phyloP scores from a whole-genome alignment of 768 basidiomycete species.

The Amanita exitialis region DNA sequence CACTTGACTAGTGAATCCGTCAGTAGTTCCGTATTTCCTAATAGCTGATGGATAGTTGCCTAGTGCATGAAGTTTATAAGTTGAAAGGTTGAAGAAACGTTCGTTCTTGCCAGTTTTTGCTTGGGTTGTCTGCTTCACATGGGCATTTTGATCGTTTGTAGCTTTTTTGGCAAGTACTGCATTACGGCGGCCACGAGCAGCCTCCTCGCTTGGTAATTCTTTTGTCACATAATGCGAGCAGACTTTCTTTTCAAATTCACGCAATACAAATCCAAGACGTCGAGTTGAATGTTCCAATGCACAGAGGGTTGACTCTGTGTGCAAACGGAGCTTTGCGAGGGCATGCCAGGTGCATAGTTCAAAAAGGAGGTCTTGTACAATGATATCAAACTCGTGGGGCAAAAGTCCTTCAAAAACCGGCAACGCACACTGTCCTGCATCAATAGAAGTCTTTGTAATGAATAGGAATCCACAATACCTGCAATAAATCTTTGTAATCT shows the following conservation, averaged over 20 bases:
- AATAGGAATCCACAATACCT: neutral
- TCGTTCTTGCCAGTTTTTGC: neutral
- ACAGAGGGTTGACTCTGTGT: slow-evolving; percentile 13
- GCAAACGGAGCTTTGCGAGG: slow-evolving; percentile 20
- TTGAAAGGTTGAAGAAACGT: slow-evolving; percentile 12
- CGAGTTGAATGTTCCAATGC: slow-evolving; percentile 16
- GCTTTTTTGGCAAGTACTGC: neutral
- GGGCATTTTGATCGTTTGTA: neutral
- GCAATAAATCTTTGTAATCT: slow-evolving; percentile 26
- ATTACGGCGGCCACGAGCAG: slow-evolving; percentile 10
- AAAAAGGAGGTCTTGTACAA: slow-evolving; percentile 19
- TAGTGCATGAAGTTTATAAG: slow-evolving; percentile 21
- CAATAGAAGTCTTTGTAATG: too few species aligned
- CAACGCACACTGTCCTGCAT: slow-evolving; percentile 14
- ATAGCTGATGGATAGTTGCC: slow-evolving; percentile 17
- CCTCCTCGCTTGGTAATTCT: slow-evolving; percentile 17
- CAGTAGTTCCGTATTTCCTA: slow-evolving; percentile 16
- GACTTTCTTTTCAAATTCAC: slow-evolving; percentile 12
- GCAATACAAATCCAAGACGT: slow-evolving; percentile 15
- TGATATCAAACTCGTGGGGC: slow-evolving; percentile 15
- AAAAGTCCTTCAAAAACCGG: slow-evolving; percentile 28
- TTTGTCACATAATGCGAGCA: slow-evolving; percentile 13
- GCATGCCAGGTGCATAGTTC: slow-evolving; percentile 24
- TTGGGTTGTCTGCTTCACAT: neutral
- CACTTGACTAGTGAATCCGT: slow-evolving; percentile 21